Evolutionary conservation across 2,329 filamentous ascomycete genomes (phyloP).

Genomic region (Fusarium newnesense): DNA sequence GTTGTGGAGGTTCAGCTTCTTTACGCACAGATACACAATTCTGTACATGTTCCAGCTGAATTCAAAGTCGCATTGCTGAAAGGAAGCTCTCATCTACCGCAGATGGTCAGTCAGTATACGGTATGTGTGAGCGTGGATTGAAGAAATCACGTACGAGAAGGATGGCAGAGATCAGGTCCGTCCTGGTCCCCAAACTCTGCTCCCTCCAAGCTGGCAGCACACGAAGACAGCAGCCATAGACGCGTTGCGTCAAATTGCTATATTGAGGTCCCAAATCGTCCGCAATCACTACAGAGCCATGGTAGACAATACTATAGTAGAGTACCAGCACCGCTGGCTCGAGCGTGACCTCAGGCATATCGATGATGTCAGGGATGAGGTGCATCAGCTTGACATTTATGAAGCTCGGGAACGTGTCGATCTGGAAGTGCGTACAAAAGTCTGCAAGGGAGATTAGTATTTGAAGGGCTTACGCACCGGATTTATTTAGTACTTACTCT

Average conservation of each 20-base stretch:
- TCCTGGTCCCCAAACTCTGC: neutral
- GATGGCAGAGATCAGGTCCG: neutral
- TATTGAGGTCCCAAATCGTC: neutral
- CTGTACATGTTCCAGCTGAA: slow-evolving; percentile 7
- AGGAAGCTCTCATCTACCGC: neutral
- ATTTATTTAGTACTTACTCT: neutral
- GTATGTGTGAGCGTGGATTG: neutral
- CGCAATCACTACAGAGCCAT: neutral
- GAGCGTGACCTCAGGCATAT: neutral
- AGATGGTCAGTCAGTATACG: neutral
- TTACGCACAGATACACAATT: neutral
- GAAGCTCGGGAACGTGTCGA: slow-evolving; percentile 3
- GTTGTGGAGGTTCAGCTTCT: slow-evolving; percentile 1
- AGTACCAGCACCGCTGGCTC: slow-evolving; percentile 1
- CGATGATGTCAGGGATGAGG: neutral
- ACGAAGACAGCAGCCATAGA: neutral
- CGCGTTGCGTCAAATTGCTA: neutral
- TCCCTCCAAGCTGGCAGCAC: neutral
- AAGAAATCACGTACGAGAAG: slow-evolving; percentile 2
- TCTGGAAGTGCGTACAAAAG: slow-evolving; percentile 1
- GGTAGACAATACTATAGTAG: slow-evolving; percentile 7
- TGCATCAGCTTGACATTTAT: slow-evolving; percentile 10
- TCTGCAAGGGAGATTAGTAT: neutral
- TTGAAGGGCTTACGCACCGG: neutral
- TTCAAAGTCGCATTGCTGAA: slow-evolving; percentile 3